Base-by-base conservation (phyloP, 352 stramenopile species). In the Pythium rishiriense region DNA sequence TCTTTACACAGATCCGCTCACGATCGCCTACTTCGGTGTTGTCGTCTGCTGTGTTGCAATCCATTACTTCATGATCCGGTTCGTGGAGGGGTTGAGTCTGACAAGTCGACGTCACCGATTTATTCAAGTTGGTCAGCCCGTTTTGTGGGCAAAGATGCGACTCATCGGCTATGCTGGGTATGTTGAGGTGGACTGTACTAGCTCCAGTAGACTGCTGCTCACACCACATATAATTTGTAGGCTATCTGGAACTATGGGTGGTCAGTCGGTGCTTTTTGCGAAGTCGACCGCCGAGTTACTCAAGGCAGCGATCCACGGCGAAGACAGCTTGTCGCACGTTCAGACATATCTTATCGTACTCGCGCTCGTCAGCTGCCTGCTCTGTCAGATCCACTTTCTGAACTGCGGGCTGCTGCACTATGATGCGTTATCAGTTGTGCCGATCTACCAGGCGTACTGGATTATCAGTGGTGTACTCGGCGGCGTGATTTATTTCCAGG, bases 401-500 rank as follows among this genome's bases (percentile, higher is more conserved):
- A 95, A 95, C 53, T 79, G 81, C 35, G 86, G 82, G 0, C 69
- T 96, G 3, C 66, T 85, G 11, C 74, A 87, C 53, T 96, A 88
- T 58, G 87, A 96, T 60, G 88, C 88, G 39, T 73, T 96, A 0
- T 88, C 82, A 9, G 78, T 96, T 33, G 85, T 96, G 22, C 88
- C 88, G 0, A 83, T 96, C 15, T 94, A 94, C 60, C 87, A 96
- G 64, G 81, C 78, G 7, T 97, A 96, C 61, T 97, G 87, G 79
- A 96, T 97, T 62, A 88, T 96, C 58, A 94, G 76, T 21, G 85
- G 87, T 11, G 86, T 97, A 29, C 73, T 97, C 0, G 91, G 92
- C 12, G 92, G 91, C 1, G 79, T 90, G 28, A 86, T 97, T 28
- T 98, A 97, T 73, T 98, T 97, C 68, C 79, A 97, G 53, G 92